These are phyloP conservation scores for Ceratorhiza oryzae-sativae DNA, from an alignment of 1,284 basidiomycete genomes.

Conservation along the genomic window DNA sequence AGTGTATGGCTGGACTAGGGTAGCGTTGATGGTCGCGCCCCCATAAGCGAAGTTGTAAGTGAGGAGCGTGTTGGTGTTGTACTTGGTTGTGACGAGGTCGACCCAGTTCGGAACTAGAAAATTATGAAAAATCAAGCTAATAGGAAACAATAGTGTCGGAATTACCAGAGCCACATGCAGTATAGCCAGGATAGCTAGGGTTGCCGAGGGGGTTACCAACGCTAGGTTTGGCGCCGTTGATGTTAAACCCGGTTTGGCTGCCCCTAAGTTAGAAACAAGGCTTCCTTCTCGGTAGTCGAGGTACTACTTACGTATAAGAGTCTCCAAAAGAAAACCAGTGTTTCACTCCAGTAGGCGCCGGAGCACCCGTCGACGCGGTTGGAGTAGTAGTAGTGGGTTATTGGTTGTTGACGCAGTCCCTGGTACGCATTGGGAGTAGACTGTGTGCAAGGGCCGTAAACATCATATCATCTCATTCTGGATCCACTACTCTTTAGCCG, in stretches of 20 bases:
- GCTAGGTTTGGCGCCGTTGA: conserved; percentile 27
- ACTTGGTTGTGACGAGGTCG: conserved; percentile 38
- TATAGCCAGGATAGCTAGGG: conserved; percentile 39
- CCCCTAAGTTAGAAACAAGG: neutral
- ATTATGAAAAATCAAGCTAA: neutral
- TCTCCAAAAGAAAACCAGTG: conserved; percentile 44
- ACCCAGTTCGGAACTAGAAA: conserved; percentile 41
- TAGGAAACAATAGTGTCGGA: too few species aligned
- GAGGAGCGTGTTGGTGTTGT: conserved; percentile 41
- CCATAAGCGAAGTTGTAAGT: conserved; percentile 43
- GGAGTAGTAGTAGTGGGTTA: too few species aligned
- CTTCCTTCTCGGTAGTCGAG: neutral
- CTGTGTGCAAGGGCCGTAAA: too few species aligned
- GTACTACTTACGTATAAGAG: conserved; percentile 37
- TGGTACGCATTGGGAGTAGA: too few species aligned
- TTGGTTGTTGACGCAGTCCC: too few species aligned
- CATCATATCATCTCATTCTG: too few species aligned
- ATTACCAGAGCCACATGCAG: conserved; percentile 40
- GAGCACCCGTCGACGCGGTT: conserved; percentile 8
- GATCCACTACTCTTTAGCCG: too few species aligned
- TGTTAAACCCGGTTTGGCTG: conserved; percentile 30
- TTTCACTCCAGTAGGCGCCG: conserved; percentile 17
- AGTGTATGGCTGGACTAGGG: conserved; percentile 39
- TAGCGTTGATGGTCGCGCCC: conserved; percentile 41
- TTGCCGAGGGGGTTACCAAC: conserved; percentile 38